Base-by-base conservation (phyloP, 1,284 basidiomycete species). In the Thecaphora thlaspeos region DNA sequence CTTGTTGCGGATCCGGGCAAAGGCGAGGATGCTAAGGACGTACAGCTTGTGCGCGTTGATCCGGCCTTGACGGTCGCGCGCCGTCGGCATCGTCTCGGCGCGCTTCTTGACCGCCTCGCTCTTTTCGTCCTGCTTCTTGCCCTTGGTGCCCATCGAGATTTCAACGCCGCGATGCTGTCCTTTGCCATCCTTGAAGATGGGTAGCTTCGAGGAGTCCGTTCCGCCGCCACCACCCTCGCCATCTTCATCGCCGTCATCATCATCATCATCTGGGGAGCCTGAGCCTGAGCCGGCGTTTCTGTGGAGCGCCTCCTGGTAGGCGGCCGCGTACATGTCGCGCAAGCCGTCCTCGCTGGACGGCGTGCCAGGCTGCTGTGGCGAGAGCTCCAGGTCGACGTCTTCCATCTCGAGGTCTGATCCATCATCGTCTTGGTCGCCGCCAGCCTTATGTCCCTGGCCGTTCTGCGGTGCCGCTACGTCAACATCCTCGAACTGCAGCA, bases 1-100 rank as follows among this genome's bases (percentile, higher is more conserved):
- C 48, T 81, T 82, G 77, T 98, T 97, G 41, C 94, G 84, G 15
- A 86, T 80, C 30, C 83, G 80, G 3, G 88, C 87, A 71, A 88
- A 90, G 4, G 85, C 84, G 2, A 97, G 83, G 9, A 96, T 82
- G 15, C 84, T 80, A 4, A 95, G 63, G 5, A 70, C 70, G 28
- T 70, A 68, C 2, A 76, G 61, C 56, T 76, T 73, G 59, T 77
- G 75, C 11, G 65, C 61, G 12, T 59, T 71, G 38, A 73, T 48
- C 10, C 75, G 66, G 37, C 67, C 68, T 38, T 61, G 59, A 22
- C 74, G 67, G 39, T 77, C 75, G 18, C 65, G 61, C n/a, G 73
- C 68, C 21, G 75, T 77, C 45, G 70, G 55, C 12, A 62, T 40
- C 48, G 55, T 59, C 47, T 51, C 53, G 32, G 61, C 68, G 48